Conservation (phyloP, 2,329 filamentous ascomycete genomes). For the Biscogniauxia mediterranea region DNA sequence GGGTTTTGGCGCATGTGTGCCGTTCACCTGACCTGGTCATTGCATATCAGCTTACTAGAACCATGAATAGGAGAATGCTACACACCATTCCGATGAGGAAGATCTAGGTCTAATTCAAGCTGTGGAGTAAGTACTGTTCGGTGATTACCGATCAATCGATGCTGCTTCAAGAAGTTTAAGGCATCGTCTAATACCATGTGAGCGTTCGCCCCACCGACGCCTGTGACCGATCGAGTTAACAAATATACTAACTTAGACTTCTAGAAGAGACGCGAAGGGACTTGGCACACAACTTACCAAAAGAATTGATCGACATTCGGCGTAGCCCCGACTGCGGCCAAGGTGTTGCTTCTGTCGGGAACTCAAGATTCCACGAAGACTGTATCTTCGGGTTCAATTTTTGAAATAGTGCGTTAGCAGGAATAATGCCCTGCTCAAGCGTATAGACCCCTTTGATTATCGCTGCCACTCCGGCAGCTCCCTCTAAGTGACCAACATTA, state of each 20-base stretch:
- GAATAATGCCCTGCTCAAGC: slow-evolving; percentile 19
- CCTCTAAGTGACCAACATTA: slow-evolving; percentile 21
- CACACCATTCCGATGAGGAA: background rate
- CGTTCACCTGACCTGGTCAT: background rate
- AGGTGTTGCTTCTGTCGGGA: slow-evolving; percentile 12
- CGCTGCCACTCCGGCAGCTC: slow-evolving; percentile 16
- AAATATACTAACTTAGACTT: background rate
- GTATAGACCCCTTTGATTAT: slow-evolving; percentile 22
- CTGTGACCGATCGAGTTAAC: background rate
- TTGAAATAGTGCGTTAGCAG: slow-evolving; percentile 18
- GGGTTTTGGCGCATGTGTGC: background rate
- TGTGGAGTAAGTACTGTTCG: background rate
- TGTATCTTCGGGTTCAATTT: slow-evolving; percentile 16
- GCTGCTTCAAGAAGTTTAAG: slow-evolving; percentile 4
- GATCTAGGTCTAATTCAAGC: background rate
- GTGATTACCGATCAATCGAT: background rate
- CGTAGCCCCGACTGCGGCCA: slow-evolving; percentile 17
- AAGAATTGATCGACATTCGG: slow-evolving; percentile 15
- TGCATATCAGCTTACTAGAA: background rate
- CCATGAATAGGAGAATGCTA: background rate
- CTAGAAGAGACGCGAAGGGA: background rate
- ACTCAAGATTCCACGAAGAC: slow-evolving; percentile 11
- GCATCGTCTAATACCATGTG: slow-evolving; percentile 4
- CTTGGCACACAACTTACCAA: slow-evolving; percentile 1
- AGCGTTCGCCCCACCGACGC: slow-evolving; percentile 3